A percentile compares a stretch with the other conserved stretches of the same genome.
These are phyloP conservation scores for Nelumbo lutea DNA, from an alignment of 164 flowering plant genomes.

Conservation along the genomic window DNA sequence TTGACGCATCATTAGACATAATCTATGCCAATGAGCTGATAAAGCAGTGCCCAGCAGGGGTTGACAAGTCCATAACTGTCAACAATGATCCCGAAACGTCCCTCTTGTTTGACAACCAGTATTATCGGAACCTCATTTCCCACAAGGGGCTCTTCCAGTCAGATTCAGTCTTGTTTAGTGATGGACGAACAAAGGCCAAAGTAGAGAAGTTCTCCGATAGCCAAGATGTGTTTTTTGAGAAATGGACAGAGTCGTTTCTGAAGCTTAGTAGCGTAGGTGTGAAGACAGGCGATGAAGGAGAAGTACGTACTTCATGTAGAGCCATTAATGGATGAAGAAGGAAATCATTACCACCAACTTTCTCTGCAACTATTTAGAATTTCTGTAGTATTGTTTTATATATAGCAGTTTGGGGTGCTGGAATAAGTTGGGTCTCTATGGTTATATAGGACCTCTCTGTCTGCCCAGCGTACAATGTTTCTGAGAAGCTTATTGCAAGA, in stretches of 20 bases:
- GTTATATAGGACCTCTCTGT: too few relatives aligned
- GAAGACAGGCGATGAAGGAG: constrained; percentile 57
- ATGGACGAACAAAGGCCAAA: constrained; percentile 38
- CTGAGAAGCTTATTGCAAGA: too few relatives aligned
- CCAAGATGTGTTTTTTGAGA: constrained; percentile 44
- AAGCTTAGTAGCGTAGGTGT: constrained; percentile 57
- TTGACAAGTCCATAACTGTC: constrained; percentile 35
- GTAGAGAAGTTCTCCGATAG: constrained; percentile 44
- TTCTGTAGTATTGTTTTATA: too few relatives aligned
- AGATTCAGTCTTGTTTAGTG: constrained; percentile 52
- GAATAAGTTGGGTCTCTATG: too few relatives aligned
- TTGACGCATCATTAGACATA: constrained; percentile 51
- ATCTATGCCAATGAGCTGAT: constrained; percentile 47
- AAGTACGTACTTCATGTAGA: constrained; percentile 49
- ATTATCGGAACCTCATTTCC: constrained; percentile 44
- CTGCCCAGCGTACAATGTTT: too few relatives aligned
- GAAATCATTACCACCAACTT: neutral
- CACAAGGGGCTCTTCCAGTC: constrained; percentile 67
- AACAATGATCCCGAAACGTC: constrained; percentile 59
- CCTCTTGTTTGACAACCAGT: constrained; percentile 56
- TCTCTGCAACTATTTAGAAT: too few relatives aligned
- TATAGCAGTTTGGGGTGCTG: too few relatives aligned
- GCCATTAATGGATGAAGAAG: constrained; percentile 24
- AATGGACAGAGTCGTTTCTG: constrained; percentile 61
- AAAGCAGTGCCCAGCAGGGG: constrained; percentile 44